Base-by-base conservation (phyloP, 1,284 basidiomycete species). In the Mycena citricolor region DNA sequence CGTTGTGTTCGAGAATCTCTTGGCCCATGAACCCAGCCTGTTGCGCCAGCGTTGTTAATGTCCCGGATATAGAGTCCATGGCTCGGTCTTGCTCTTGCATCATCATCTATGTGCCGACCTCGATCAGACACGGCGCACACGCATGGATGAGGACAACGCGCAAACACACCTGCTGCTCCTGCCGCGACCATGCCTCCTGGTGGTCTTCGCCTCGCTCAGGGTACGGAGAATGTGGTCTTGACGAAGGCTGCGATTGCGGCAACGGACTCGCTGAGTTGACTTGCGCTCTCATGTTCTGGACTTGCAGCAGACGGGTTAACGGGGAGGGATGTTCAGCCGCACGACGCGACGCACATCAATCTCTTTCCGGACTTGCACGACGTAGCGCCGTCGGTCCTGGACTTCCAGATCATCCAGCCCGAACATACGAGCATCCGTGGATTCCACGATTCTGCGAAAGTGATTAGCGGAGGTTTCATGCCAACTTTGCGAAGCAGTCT, bases 21-120 rank as follows among this genome's bases (percentile, higher is more conserved):
- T 79, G 81, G 0, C 93, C 93, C 78, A 97, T 95, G 31, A 95
- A 68, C 5, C 86, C 88, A 1, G 93, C 93, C 66, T 97, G 94
- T 52, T 89, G 83, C 0, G 86, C 82, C 11, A 97, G 69, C 2
- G 83, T 91, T 42, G 62, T 79, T 31, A 97, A 63, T 1, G 93
- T 92, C 0, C 91, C 90, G 0, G 86, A 79, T 57, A 97, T 94
- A 1, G 85, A 79, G 32, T 86, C 82, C 48, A 97, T 83, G 0
- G 91, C 86, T 35, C 81, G 76, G 60, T 97, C 93, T 71, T 97
- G 93, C 57, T 89, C 79, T 34, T 75, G 76, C 31, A 95, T 81
- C 65, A 94, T 81, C 61, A 92, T 79, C 87, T 94, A n/a, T n/a
- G n/a, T n/a, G n/a, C n/a, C n/a, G n/a, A n/a, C n/a, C n/a, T n/a